Base-by-base conservation (phyloP, 441 rosid species). In the Gossypium armourianum region DNA sequence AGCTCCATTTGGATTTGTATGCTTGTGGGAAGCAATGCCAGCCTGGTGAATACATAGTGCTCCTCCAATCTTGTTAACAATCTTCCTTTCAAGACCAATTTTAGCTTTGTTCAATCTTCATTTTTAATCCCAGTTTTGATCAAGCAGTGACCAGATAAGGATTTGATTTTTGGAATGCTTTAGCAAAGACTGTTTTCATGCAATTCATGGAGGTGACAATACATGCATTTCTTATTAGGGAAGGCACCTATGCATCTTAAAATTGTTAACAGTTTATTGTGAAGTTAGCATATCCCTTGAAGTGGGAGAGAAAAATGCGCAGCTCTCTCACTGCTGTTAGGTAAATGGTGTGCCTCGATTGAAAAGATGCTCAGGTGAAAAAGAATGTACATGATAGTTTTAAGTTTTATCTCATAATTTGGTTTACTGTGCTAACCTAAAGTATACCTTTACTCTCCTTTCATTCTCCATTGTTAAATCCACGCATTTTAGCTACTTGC, bases 41-140 rank as follows among this genome's bases (percentile, higher is more conserved):
- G 93, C 82, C 23, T 80, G 7, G 93, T 86, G 53, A 95, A 92
- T 79, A 93, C 96, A 56, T 76, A 81, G 82, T 81, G 98, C 83
- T 84, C 89, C 32, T 77, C 84, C 19, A 76, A 81, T 72, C 87
- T 90, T 24, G 92, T 90, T 65, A 84, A 81, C 82, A 92, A 87
- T 26, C 86, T 89, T 72, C 95, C 93, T 36, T 89, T 93, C 86
- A 90, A 88, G 90, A 86, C 88, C 71, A 90, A 89, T 78, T 91
- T 89, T 79, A 86, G 88, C 60, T 86, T 86, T 16, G 29, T 87
- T 92, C 79, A 92, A 90, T 73, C 86, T 95, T 73, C 91, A 87
- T 56, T 60, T 82, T 68, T 90, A 89, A 71, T 89, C 95, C 70
- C 86, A 78, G 67, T 89, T 92, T 79, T 81, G 75, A 74, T 88